Evolutionary conservation across 2,329 filamentous ascomycete genomes (phyloP).

Genomic region (Alternaria alternata): DNA sequence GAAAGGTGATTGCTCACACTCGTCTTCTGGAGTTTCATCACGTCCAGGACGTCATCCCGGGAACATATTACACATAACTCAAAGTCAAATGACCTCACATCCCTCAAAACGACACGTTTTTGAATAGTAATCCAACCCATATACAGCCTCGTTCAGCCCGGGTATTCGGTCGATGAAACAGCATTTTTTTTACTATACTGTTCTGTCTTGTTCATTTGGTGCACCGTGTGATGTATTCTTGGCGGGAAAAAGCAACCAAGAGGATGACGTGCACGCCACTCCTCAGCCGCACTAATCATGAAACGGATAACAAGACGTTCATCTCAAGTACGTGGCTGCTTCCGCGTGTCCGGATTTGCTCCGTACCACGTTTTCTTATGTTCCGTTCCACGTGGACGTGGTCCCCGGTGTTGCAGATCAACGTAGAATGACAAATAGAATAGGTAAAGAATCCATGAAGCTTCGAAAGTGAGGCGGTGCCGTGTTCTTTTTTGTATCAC

Average conservation of each 20-base stretch:
- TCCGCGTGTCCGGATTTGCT: neutral
- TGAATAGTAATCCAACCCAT: neutral
- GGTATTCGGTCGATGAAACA: constrained; percentile 4
- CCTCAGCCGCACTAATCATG: neutral
- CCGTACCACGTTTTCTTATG: constrained; percentile 3
- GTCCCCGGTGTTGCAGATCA: neutral
- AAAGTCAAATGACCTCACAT: neutral
- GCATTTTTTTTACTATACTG: neutral
- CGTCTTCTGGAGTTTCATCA: neutral
- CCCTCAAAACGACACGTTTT: neutral
- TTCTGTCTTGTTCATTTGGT: neutral
- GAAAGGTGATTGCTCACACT: neutral
- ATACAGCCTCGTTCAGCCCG: neutral
- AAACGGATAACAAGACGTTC: neutral
- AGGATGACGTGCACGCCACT: neutral
- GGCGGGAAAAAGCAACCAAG: neutral
- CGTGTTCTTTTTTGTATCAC: neutral
- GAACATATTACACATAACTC: neutral
- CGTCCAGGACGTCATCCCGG: neutral
- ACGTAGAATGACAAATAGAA: constrained; percentile 9
- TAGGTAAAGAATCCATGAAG: neutral
- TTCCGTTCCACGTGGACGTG: constrained; percentile 4
- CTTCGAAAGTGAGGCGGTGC: constrained; percentile 1
- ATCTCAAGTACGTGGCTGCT: neutral
- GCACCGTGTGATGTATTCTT: neutral